Base-by-base conservation (phyloP, 2,329 filamentous ascomycete genomes). In the Colletotrichum filicis region DNA sequence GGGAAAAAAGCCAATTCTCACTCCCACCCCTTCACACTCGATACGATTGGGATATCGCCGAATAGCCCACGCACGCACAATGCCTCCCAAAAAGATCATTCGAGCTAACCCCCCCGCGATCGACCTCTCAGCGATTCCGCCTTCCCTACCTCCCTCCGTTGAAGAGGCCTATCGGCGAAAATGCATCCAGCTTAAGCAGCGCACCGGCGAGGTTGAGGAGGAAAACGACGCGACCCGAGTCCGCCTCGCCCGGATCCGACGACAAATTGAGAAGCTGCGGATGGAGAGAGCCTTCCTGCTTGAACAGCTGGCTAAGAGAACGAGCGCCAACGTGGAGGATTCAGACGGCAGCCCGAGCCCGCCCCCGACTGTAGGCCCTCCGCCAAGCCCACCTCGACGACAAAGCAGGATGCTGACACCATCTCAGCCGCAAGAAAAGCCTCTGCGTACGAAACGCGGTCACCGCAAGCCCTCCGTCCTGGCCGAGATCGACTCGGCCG, bases 161-260 rank as follows among this genome's bases (percentile, higher is more conserved):
- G 96, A 99, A 84, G 93, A 96, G 81, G 95, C 96, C 63, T 99
- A 98, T 84, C 95, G 97, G 79, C 91, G 94, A 76, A 98, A 99
- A 90, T 98, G 96, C 83, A 95, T 98, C 80, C 94, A 97, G 78
- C 90, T 99, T 26, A 97, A 97, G 85, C 93, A 94, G 78, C 93
- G 97, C 74, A 94, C 97, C 75, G 93, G 92, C 81, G 95, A 98
- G 82, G 94, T 98, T 78, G 95, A 98, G 82, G 92, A 95, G 73
- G 93, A 95, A 79, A 98, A 98, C 82, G 95, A 98, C 78, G 90
- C 93, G 70, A 93, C 94, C 59, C 91, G 94, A 66, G 86, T 94
- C 66, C 93, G 95, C 64, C 93, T 98, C 75, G 87, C 90, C 53
- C 93, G 95, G 60, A 90, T 97, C 74, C 92, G 94, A 82, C 92